Evolutionary conservation across 148 eudicot species (phyloP).

Genomic region (Hydrangea macrophylla): DNA sequence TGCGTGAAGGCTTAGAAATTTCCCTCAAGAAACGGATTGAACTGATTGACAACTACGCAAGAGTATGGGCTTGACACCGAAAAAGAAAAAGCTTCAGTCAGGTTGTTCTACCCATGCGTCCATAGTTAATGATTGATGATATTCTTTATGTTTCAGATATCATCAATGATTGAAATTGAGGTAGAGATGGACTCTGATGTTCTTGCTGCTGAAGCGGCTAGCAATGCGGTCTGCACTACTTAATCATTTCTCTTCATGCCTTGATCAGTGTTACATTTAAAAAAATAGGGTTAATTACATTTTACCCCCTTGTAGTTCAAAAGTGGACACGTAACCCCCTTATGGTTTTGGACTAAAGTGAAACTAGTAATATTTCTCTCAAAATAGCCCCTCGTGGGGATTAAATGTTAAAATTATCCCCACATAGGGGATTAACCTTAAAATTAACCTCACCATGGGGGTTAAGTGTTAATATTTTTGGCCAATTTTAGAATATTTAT

Average conservation of each 20-base stretch:
- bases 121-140: slow-evolving; percentile 6
- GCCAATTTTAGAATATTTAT: too few species aligned
- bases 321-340: too few species aligned
- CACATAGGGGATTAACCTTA: too few species aligned
- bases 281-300: too few species aligned
- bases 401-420: too few species aligned
- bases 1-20: slow-evolving; percentile 74
- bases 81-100: not conserved
- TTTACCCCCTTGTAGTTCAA: too few species aligned
- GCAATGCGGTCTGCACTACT: slow-evolving; percentile 50
- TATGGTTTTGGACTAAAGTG: too few species aligned
- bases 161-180: slow-evolving; percentile 98
- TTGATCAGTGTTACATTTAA: not conserved
- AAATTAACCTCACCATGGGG: too few species aligned
- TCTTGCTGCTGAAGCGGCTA: slow-evolving; percentile 88
- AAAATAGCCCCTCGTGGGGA: too few species aligned
- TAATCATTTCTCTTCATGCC: not conserved
- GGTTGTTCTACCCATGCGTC: not conserved
- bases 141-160: slow-evolving; percentile 50
- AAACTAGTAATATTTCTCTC: too few species aligned
- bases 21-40: slow-evolving; percentile 73
- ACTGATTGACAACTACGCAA: slow-evolving; percentile 90
- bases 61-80: slow-evolving; percentile 42
- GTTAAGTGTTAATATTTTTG: too few species aligned
- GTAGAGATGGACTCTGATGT: slow-evolving; percentile 97